phyloP scores from a whole-genome alignment of 2,329 filamentous ascomycete genomes.

The Clonostachys rosea region DNA sequence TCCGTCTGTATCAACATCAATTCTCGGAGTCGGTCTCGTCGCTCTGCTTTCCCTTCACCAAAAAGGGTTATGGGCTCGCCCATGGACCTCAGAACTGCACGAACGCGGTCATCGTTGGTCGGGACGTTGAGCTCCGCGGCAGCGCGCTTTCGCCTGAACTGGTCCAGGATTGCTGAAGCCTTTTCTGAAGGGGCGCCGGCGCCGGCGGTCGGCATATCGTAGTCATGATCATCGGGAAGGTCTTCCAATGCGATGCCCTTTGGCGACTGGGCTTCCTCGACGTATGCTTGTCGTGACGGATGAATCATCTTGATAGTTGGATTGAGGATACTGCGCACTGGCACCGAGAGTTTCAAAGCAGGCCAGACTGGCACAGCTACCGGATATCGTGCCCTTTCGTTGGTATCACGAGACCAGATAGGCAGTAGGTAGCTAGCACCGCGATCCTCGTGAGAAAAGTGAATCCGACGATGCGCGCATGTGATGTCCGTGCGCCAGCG shows the following conservation, averaged over 20 bases:
- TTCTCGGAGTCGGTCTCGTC: conserved; percentile 81
- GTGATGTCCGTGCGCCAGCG: too few species aligned
- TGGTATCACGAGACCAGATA: too few species aligned
- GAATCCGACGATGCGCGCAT: too few species aligned
- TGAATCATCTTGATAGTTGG: conserved; percentile 59
- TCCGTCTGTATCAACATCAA: conserved; percentile 72
- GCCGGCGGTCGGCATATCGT: conserved; percentile 65
- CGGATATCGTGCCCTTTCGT: too few species aligned
- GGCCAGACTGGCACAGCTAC: too few species aligned
- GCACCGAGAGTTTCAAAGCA: too few species aligned
- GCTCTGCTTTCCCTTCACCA: conserved; percentile 80
- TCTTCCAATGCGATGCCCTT: conserved; percentile 42
- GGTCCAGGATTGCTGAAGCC: conserved; percentile 77
- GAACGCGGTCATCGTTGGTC: conserved; percentile 87
- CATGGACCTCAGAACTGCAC: conserved; percentile 73
- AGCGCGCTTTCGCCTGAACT: conserved; percentile 87
- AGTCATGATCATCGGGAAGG: conserved; percentile 70
- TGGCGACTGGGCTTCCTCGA: conserved; percentile 73
- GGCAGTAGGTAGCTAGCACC: too few species aligned
- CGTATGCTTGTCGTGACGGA: conserved; percentile 87
- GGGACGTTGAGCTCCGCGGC: conserved; percentile 88
- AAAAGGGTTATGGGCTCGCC: conserved; percentile 95
- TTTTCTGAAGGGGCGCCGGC: conserved; percentile 72
- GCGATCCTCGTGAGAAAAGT: too few species aligned
- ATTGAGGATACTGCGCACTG: too few species aligned